Conservation (phyloP, 306 rosid species). For the Citrullus colocynthis region DNA sequence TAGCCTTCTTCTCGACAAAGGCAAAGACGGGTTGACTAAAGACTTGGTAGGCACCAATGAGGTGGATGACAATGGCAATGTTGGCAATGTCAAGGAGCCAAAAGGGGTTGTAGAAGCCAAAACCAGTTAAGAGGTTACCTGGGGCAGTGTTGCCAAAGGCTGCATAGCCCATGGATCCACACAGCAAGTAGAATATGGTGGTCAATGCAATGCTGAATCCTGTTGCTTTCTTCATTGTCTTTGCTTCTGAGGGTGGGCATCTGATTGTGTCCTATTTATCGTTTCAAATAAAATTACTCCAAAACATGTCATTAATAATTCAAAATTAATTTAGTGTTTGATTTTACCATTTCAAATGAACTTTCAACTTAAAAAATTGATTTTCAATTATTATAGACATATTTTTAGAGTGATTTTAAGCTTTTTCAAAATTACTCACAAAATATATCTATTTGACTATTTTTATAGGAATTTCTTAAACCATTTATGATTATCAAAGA, state of each 20-base stretch:
- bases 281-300: too few relatives aligned
- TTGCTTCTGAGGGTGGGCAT: constrained; percentile 9
- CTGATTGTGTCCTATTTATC: background rate
- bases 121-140: constrained; percentile 63
- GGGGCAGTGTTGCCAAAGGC: constrained; percentile 66
- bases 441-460: too few relatives aligned
- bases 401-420: too few relatives aligned
- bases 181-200: constrained; percentile 51
- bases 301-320: too few relatives aligned
- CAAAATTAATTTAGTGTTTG: too few relatives aligned
- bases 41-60: constrained; percentile 80
- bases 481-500: too few relatives aligned
- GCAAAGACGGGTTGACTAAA: constrained; percentile 1
- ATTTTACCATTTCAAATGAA: too few relatives aligned
- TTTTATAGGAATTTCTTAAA: too few relatives aligned
- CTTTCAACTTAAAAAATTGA: too few relatives aligned
- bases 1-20: background rate
- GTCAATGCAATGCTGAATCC: constrained; percentile 31
- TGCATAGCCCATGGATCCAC: constrained; percentile 67
- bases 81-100: constrained; percentile 73
- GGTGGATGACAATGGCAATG: constrained; percentile 60
- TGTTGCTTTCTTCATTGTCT: constrained; percentile 41
- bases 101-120: constrained; percentile 26
- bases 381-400: too few relatives aligned
- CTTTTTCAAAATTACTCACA: too few relatives aligned